Percentiles rank a stretch among this genome's conserved stretches.
Conservation (phyloP, 176 grass and related monocot genomes). For the Eragrostis nindensis region DNA sequence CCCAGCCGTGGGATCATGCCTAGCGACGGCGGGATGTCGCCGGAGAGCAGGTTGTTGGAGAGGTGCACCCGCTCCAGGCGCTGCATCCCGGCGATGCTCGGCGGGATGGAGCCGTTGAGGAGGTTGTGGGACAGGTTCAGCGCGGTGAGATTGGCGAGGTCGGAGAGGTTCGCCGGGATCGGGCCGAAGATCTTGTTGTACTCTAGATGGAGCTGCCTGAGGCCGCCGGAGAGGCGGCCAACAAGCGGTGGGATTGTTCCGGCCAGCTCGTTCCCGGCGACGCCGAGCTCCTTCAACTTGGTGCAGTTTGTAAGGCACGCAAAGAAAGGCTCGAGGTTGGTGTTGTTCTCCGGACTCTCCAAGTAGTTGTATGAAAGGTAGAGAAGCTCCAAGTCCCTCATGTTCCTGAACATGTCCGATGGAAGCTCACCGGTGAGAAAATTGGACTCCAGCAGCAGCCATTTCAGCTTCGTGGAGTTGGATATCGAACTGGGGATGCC, state of each 20-base stretch:
- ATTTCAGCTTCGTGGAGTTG: slow-evolving; percentile 81
- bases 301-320: slow-evolving; percentile 78
- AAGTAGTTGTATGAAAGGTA: slow-evolving; percentile 86
- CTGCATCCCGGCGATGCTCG: slow-evolving; percentile 52
- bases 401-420: slow-evolving; percentile 57
- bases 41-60: slow-evolving; percentile 77
- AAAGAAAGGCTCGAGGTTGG: slow-evolving; percentile 76
- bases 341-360: slow-evolving; percentile 49
- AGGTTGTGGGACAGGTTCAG: slow-evolving; percentile 62
- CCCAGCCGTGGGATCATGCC: slow-evolving; percentile 65
- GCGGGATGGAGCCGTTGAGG: slow-evolving; percentile 78
- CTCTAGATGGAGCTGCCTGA: slow-evolving; percentile 80
- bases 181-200: slow-evolving; percentile 75
- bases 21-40: slow-evolving; percentile 64
- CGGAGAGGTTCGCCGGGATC: slow-evolving; percentile 68
- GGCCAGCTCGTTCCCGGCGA: slow-evolving; percentile 71
- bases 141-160: slow-evolving; percentile 72
- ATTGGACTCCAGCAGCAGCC: slow-evolving; percentile 79
- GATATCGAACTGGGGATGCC: slow-evolving; percentile 60
- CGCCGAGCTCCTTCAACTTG: slow-evolving; percentile 60
- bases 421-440: slow-evolving; percentile 66
- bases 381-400: slow-evolving; percentile 58
- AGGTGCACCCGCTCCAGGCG: slow-evolving; percentile 81
- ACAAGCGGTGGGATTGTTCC: slow-evolving; percentile 58
- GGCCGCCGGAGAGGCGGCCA: slow-evolving; percentile 51